A percentile compares a stretch with the other conserved stretches of the same genome.
These are phyloP conservation scores for Ascochyta lentis DNA, from an alignment of 2,329 filamentous ascomycete species.

Conservation along the genomic window DNA sequence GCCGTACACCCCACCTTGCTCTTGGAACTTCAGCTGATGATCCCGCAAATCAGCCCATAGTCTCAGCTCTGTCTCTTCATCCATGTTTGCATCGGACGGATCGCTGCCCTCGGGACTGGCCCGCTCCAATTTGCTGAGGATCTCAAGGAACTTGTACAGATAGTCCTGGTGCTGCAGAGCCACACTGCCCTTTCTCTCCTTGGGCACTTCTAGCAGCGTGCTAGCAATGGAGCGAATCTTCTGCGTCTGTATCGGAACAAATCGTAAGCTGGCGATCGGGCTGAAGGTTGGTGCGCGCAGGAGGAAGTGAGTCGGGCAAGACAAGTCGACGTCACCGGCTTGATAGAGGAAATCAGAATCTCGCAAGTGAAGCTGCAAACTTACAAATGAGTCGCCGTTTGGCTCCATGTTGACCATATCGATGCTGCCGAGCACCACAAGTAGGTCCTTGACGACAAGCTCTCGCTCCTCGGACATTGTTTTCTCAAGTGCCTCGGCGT, in stretches of 20 bases:
- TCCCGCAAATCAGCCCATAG: constrained; percentile 82
- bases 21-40: constrained; percentile 75
- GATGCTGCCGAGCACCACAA: constrained; percentile 76
- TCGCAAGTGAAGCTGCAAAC: constrained; percentile 38
- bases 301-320: constrained; percentile 15
- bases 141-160: constrained; percentile 73
- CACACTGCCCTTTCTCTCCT: constrained; percentile 59
- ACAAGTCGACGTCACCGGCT: constrained; percentile 7
- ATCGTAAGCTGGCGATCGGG: constrained; percentile 36
- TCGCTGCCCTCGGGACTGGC: constrained; percentile 54
- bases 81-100: constrained; percentile 48
- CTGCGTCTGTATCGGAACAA: constrained; percentile 62
- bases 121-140: constrained; percentile 76
- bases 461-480: constrained; percentile 79
- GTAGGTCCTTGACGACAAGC: constrained; percentile 79
- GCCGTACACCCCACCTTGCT: constrained; percentile 64
- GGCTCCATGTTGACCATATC: constrained; percentile 85
- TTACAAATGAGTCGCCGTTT: constrained; percentile 69
- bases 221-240: constrained; percentile 87
- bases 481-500: constrained; percentile 60
- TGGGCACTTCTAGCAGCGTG: constrained; percentile 72
- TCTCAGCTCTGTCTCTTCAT: constrained; percentile 78
- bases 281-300: constrained; percentile 15
- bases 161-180: constrained; percentile 72
- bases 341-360: constrained; percentile 21